Conservation (phyloP, 2,329 filamentous ascomycete species). For the Trichophyton verrucosum region DNA sequence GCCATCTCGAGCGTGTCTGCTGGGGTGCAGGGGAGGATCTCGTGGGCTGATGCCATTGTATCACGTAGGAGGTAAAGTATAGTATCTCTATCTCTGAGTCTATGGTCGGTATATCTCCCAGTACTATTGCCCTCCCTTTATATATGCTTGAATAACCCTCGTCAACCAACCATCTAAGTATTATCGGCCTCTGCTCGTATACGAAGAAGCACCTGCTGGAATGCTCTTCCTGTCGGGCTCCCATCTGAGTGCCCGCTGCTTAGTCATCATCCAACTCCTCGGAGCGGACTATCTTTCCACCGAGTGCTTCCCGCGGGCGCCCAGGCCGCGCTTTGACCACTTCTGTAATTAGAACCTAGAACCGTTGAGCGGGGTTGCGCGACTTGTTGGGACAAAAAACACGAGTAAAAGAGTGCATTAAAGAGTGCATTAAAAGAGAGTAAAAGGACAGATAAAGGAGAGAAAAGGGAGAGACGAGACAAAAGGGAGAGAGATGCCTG, state of each 20-base stretch:
- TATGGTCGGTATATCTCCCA: too few relatives aligned
- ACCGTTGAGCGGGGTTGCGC: neutral
- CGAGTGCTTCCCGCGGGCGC: too few relatives aligned
- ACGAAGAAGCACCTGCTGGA: neutral
- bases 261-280: neutral
- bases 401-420: too few relatives aligned
- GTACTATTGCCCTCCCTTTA: neutral
- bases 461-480: too few relatives aligned
- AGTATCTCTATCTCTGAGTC: neutral
- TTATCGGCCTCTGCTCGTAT: neutral
- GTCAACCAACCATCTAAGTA: too few relatives aligned
- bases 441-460: too few relatives aligned
- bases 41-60: neutral
- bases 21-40: constrained; percentile 11
- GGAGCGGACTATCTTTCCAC: neutral
- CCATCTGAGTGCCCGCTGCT: neutral
- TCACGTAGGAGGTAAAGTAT: neutral
- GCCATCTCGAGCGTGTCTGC: constrained; percentile 12
- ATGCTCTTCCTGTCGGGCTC: neutral
- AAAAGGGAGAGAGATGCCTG: too few relatives aligned
- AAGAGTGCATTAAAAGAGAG: too few relatives aligned
- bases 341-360: neutral
- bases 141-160: neutral
- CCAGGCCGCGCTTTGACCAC: too few relatives aligned
- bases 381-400: too few relatives aligned